Evolutionary conservation across 768 basidiomycete genomes (phyloP), one percentile per base, ranked within the genome.

Genomic region (Dentipellis sp.): DNA sequence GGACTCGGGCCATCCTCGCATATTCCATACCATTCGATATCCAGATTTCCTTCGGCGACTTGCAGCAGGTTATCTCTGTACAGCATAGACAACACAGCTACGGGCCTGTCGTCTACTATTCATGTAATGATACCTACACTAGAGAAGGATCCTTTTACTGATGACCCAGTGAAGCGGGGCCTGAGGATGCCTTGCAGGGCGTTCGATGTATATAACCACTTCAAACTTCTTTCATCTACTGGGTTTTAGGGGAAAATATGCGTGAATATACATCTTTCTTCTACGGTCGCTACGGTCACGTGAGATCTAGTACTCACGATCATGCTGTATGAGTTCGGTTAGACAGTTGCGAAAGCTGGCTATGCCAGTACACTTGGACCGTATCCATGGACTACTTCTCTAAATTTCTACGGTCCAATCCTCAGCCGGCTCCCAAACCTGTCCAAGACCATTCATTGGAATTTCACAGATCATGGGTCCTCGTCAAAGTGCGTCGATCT

Each of bases 301-400:
- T 45, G 42, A 29, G 17, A 5, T 19, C n/a, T 9, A 45, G 17
- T 19, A 19, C 42, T 45, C 7, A n/a, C 42, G 42, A 19, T 45
- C 14, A 19, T 29, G 29, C 29, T 3, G 29, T 29, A 29, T 29
- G 29, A 29, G 29, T 29, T 29, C 29, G n/a, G 42, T 45, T 45
- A n/a, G 19, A 19, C 5, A 19, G 42, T 45, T 19, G 42, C 16
- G 42, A 45, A 45, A 45, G n/a, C 14, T 19, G 42, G 42, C 19
- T 17, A 45, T 45, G 42, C 2, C 19, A 19, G 42, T 45, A 7
- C 19, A 40, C 39, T 40, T 17, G 29, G 35, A 35, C 62, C 54
- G 58, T 22, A 22, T 10, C 29, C 38, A 91, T 91, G 88, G 88
- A 91, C 64, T 92, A 91, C 68, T 92, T 93, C 66, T 86, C 88